These are phyloP conservation scores for Citrus medica DNA, from an alignment of 345 rosid species.

Conservation along the genomic window DNA sequence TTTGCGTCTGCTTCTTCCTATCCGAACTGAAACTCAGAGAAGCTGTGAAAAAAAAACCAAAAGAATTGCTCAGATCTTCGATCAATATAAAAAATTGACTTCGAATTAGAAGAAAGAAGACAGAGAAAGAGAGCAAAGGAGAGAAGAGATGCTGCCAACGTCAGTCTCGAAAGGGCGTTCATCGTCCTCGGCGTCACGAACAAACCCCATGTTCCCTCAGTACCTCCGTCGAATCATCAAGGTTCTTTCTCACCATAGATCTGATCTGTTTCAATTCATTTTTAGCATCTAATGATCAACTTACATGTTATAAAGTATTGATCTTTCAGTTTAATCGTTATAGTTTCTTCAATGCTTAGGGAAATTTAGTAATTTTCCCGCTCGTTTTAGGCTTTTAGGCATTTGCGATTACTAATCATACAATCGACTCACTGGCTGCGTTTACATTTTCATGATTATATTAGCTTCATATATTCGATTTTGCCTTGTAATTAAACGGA, in stretches of 20 bases:
- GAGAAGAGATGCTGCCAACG: conserved; percentile 70
- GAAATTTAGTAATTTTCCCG: background rate
- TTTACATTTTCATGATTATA: no score
- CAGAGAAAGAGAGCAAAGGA: conserved; percentile 4
- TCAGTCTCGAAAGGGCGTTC: conserved; percentile 64
- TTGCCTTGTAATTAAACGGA: no score
- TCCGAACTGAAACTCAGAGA: conserved; percentile 6
- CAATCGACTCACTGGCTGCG: no score
- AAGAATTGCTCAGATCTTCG: conserved; percentile 32
- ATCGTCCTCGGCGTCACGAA: conserved; percentile 68
- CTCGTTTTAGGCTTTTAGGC: background rate
- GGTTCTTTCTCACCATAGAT: conserved; percentile 45
- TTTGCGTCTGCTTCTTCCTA: conserved; percentile 6
- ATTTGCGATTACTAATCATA: background rate
- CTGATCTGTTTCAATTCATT: conserved; percentile 22
- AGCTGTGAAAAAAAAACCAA: background rate
- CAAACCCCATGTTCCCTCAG: conserved; percentile 67
- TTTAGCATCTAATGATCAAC: background rate
- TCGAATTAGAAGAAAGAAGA: conserved; percentile 14
- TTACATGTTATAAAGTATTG: no score
- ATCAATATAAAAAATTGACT: conserved; percentile 15
- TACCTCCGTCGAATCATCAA: conserved; percentile 95
- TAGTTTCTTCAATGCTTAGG: background rate
- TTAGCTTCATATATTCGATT: no score
- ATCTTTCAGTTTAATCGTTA: background rate